phyloP scores from a whole-genome alignment of 2,329 filamentous ascomycete genomes.

The Diplodia mutila region DNA sequence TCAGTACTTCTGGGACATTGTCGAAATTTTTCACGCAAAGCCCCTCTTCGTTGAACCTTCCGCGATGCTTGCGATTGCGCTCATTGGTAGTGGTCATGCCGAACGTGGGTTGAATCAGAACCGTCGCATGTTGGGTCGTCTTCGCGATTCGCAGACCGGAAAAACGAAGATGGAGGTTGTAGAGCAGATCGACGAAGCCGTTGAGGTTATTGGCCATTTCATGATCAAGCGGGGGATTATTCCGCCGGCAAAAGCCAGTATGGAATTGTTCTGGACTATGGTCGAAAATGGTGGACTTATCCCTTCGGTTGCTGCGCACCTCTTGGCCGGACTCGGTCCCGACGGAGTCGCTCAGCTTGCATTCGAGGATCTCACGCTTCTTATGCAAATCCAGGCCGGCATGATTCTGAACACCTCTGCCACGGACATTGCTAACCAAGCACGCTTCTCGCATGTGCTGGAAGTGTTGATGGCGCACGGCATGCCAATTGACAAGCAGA shows the following conservation, averaged over 20 bases:
- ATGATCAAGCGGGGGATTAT: constrained; percentile 57
- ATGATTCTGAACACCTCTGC: constrained; percentile 52
- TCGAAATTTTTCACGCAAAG: constrained; percentile 65
- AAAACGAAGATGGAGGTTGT: constrained; percentile 59
- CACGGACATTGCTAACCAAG: constrained; percentile 60
- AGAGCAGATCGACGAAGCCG: constrained; percentile 85
- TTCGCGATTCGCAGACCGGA: constrained; percentile 65
- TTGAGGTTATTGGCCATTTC: constrained; percentile 68
- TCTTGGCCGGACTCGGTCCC: constrained; percentile 63
- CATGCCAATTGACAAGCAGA: constrained; percentile 59
- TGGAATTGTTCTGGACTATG: constrained; percentile 67
- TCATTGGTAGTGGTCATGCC: constrained; percentile 83
- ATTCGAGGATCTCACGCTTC: constrained; percentile 58
- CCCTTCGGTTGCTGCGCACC: constrained; percentile 62
- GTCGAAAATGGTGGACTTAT: constrained; percentile 66
- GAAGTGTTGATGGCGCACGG: constrained; percentile 59
- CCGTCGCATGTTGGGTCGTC: constrained; percentile 83
- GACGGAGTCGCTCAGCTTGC: constrained; percentile 62
- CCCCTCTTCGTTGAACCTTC: constrained; percentile 80
- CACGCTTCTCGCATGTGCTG: constrained; percentile 65
- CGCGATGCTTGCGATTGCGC: constrained; percentile 85
- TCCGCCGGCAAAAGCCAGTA: constrained; percentile 58
- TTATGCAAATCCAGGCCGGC: constrained; percentile 63
- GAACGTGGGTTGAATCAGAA: constrained; percentile 79
- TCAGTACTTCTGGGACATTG: constrained; percentile 76